phyloP scores from a whole-genome alignment of 2,329 filamentous ascomycete species.

The Alternaria infectoria region DNA sequence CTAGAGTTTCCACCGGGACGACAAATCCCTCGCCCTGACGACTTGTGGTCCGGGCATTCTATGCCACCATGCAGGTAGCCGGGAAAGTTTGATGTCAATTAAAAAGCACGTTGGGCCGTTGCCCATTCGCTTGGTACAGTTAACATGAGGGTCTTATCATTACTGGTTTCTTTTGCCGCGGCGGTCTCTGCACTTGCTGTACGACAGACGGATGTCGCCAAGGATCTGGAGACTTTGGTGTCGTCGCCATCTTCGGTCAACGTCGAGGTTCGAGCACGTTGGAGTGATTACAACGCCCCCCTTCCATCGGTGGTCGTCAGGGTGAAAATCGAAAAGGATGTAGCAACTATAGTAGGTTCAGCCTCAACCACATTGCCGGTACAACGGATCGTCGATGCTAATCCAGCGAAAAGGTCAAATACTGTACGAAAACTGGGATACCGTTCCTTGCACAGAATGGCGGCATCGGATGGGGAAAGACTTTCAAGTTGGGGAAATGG shows the following conservation, averaged over 20 bases:
- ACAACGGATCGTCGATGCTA: background rate
- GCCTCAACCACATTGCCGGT: background rate
- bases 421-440: conserved; percentile 22
- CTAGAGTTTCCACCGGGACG: background rate
- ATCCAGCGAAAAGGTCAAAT: conserved; percentile 26
- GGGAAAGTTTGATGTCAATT: conserved; percentile 1
- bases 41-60: background rate
- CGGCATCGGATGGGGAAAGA: conserved; percentile 35
- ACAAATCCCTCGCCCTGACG: background rate
- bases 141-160: conserved; percentile 19
- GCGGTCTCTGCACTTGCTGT: conserved; percentile 19
- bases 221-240: conserved; percentile 20
- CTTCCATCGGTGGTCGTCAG: conserved; percentile 28
- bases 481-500: conserved; percentile 27
- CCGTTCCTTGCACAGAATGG: conserved; percentile 39
- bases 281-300: conserved; percentile 30
- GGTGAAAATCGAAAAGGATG: conserved; percentile 26
- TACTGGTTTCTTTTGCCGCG: conserved; percentile 15
- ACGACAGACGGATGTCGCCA: conserved; percentile 12
- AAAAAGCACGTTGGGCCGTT: conserved; percentile 4
- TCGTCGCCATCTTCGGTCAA: conserved; percentile 18
- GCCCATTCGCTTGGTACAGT: conserved; percentile 3
- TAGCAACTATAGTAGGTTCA: conserved; percentile 24
- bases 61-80: background rate
- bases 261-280: conserved; percentile 23